Percentiles rank a stretch among this genome's conserved stretches.
These are phyloP conservation scores for Gleditsia sinensis DNA, from an alignment of 306 rosid species.

Conservation along the genomic window DNA sequence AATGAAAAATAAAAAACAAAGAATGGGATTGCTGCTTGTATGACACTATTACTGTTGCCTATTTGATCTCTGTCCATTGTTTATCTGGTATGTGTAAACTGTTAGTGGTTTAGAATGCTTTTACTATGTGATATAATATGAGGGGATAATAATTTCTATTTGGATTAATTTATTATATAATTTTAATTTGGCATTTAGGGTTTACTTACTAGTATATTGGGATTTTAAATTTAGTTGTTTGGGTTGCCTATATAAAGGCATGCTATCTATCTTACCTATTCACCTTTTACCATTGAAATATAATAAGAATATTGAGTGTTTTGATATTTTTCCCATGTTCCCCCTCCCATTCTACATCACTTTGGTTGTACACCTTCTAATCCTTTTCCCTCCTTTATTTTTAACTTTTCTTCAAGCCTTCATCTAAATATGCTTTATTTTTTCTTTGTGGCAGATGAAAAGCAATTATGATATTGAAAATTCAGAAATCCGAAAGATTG, in stretches of 20 bases:
- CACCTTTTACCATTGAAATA: background rate
- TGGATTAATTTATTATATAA: background rate
- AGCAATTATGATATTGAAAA: conserved; percentile 51
- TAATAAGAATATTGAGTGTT: background rate
- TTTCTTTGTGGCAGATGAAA: conserved; percentile 59
- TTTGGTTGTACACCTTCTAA: background rate
- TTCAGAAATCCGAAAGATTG: conserved; percentile 63
- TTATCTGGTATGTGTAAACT: background rate
- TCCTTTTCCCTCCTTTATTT: background rate
- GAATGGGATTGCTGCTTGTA: too few species aligned
- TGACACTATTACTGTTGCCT: too few species aligned
- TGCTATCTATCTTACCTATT: background rate
- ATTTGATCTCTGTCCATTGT: background rate
- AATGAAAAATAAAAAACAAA: too few species aligned
- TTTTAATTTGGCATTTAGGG: background rate
- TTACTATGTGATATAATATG: background rate
- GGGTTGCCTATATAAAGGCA: background rate
- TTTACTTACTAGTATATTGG: background rate
- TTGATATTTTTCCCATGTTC: background rate
- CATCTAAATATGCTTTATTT: background rate
- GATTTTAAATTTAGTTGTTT: background rate
- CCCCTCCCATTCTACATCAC: background rate
- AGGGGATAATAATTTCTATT: background rate
- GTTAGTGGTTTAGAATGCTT: background rate
- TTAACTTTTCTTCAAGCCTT: background rate